Conservation (phyloP, 768 basidiomycete genomes). For the Sporobolomyces pararoseus region DNA sequence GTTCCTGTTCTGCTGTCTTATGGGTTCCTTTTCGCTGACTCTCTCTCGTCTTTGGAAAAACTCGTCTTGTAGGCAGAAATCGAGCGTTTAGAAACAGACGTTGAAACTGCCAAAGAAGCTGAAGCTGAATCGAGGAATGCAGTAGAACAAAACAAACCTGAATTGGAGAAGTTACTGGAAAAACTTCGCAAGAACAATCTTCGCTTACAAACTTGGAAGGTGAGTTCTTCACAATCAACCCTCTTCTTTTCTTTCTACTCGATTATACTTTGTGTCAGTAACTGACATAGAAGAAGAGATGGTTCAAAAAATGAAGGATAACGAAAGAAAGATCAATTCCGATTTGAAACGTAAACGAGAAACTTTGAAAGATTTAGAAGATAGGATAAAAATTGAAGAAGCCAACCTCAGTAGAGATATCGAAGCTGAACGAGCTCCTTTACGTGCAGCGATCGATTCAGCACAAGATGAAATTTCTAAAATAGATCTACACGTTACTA, state of each 20-base stretch:
- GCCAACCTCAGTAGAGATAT: conserved; percentile 54
- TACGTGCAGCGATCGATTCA: conserved; percentile 7
- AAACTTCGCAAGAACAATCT: conserved; percentile 59
- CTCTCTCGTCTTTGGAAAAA: background rate
- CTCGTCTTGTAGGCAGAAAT: background rate
- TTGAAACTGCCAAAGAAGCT: conserved; percentile 12
- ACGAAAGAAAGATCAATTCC: conserved; percentile 19
- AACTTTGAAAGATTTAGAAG: conserved; percentile 50
- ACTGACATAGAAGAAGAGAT: too few relatives aligned
- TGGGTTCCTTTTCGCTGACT: background rate
- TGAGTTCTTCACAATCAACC: background rate
- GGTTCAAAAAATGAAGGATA: conserved; percentile 9
- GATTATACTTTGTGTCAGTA: too few relatives aligned
- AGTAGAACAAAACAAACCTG: conserved; percentile 41
- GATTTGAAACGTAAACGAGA: background rate
- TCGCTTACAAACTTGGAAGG: conserved; percentile 49
- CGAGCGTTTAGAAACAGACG: background rate
- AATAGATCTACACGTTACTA: background rate
- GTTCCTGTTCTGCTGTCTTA: too few relatives aligned
- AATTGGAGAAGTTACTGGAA: conserved; percentile 51
- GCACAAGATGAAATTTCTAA: conserved; percentile 9
- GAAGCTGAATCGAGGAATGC: conserved; percentile 48
- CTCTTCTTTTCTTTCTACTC: background rate
- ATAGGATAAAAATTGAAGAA: conserved; percentile 59
- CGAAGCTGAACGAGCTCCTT: conserved; percentile 29